Evolutionary conservation across 345 rosid species (phyloP).

Genomic region (Brassica incana): DNA sequence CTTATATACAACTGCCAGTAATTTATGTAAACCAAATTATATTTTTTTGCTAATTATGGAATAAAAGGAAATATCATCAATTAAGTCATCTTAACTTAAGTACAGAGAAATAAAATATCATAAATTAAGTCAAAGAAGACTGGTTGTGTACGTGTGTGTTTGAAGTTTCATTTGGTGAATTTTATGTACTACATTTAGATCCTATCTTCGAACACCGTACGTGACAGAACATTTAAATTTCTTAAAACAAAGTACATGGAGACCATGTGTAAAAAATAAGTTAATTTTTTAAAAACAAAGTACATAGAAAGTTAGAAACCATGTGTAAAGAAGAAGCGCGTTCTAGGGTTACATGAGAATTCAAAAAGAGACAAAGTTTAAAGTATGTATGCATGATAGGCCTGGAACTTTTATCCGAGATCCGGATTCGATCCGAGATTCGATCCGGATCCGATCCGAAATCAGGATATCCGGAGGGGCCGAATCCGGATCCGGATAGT

Average conservation of each 20-base stretch:
- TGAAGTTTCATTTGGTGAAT: not conserved
- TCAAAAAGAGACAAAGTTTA: conserved; percentile 12
- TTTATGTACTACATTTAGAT: not conserved
- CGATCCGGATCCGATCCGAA: no score
- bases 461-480: no score
- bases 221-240: not conserved
- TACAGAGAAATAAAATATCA: not conserved
- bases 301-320: not conserved
- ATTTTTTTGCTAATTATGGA: not conserved
- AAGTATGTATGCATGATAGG: not conserved
- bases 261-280: not conserved
- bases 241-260: not conserved
- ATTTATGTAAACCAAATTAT: not conserved
- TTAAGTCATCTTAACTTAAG: not conserved
- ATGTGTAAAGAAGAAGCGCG: conserved; percentile 19
- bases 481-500: no score
- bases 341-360: conserved; percentile 3
- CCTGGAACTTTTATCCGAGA: no score
- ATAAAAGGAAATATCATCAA: not conserved
- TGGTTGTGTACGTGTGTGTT: not conserved
- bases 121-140: not conserved
- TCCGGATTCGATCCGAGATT: no score
- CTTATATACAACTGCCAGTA: not conserved
- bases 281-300: not conserved
- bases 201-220: not conserved